These are phyloP conservation scores for Chytriomyces sp. DNA, from an alignment of 192 early-diverging fungal species.

Conservation along the genomic window DNA sequence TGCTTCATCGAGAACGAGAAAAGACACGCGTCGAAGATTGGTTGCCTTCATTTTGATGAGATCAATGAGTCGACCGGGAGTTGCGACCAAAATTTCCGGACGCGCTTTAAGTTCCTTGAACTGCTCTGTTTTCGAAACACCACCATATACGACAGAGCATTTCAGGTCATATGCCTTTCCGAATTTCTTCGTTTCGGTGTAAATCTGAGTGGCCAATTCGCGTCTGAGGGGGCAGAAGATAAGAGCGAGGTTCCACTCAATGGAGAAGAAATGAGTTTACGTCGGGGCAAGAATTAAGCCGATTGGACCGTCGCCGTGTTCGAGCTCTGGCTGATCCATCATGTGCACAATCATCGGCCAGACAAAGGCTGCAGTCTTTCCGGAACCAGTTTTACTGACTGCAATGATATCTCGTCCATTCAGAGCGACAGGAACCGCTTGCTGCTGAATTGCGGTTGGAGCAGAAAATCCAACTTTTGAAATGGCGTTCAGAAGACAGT, in stretches of 20 bases:
- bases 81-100: constrained; percentile 78
- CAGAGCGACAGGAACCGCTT: constrained; percentile 77
- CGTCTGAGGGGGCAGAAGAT: constrained; percentile 59
- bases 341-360: constrained; percentile 85
- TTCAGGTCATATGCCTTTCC: constrained; percentile 74
- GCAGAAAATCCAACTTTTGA: constrained; percentile 68
- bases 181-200: constrained; percentile 78
- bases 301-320: constrained; percentile 79
- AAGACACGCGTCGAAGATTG: constrained; percentile 73
- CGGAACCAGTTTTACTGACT: constrained; percentile 84
- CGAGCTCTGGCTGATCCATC: constrained; percentile 80
- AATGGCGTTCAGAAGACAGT: constrained; percentile 66
- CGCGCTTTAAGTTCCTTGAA: constrained; percentile 78
- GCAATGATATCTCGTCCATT: constrained; percentile 83
- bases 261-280: background rate
- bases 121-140: constrained; percentile 82
- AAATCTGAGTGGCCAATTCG: constrained; percentile 81
- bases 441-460: constrained; percentile 79
- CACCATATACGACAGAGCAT: constrained; percentile 76
- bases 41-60: constrained; percentile 88
- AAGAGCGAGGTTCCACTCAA: background rate
- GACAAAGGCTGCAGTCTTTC: constrained; percentile 85
- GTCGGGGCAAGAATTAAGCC: constrained; percentile 81
- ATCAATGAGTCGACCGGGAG: constrained; percentile 86
- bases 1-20: constrained; percentile 59